Base-by-base conservation (phyloP, 139 green algal genomes). In the Chlamydomonas urium region DNA sequence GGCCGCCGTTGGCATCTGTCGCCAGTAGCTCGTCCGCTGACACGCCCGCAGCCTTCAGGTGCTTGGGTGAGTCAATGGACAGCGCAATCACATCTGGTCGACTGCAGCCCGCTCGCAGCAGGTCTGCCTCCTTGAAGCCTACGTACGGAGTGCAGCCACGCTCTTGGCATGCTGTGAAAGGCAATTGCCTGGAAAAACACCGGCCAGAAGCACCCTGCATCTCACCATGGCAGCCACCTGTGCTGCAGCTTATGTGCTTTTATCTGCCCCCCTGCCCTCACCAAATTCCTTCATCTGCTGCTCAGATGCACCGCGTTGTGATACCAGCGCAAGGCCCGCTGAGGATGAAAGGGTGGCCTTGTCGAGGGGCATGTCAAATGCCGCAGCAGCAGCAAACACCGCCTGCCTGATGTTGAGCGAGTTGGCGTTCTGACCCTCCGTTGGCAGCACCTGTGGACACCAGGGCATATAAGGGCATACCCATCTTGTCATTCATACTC, bases 361-460 rank as follows among this genome's bases (percentile, higher is more conserved):
- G 3, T 56, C 32, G 3, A 38, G 23, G 4, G 31, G 34, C 26
- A 70, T 61, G 37, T 74, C 53, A 33, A 68, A 70, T 24, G 75
- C 68, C 8, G 69, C 69, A 1, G 32, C 59, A 6, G 75, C 61
- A 1, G 75, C 47, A 34, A 73, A 61, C 26, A 81, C 61, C 47
- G 69, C 42, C 68, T 73, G 4, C 37, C 73, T 69, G 17, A 76
- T 4, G 32, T 65, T 70, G 4, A 76, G 36, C 75, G 73, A 60
- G 69, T 76, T 81, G 31, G 76, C 31, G 69, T 76, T 81, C 59
- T 76, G 61, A 31, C 38, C 45, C 1, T 66, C 75, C 2, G 45
- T 38, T 28, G 75, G 75, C 24, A 81, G 62, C 35, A 81, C 61
- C 75, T 80, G 68, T 14, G 33, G 19, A 63, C 29, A 24, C 14